A percentile compares a stretch with the other conserved stretches of the same genome.
Evolutionary conservation across 2,329 filamentous ascomycete genomes (phyloP).

Genomic region (Thyridium curvatum): DNA sequence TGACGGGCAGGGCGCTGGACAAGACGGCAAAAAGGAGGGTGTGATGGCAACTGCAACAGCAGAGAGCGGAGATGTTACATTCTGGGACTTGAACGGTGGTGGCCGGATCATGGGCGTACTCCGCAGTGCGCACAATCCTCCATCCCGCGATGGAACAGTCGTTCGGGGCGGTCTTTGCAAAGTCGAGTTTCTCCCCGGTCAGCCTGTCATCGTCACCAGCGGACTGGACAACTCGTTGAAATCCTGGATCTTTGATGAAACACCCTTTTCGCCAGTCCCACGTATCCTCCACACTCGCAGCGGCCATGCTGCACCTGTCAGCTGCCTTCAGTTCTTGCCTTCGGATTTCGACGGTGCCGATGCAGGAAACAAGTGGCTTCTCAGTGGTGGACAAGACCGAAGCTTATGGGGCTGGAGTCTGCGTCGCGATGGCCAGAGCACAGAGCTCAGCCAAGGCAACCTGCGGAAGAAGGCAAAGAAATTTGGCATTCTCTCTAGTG

Average conservation of each 20-base stretch:
- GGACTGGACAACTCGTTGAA: slow-evolving; percentile 91
- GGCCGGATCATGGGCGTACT: slow-evolving; percentile 82
- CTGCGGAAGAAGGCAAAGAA: slow-evolving; percentile 88
- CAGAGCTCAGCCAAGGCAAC: slow-evolving; percentile 86
- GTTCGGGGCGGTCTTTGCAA: slow-evolving; percentile 76
- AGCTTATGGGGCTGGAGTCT: slow-evolving; percentile 97
- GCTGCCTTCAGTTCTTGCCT: slow-evolving; percentile 76
- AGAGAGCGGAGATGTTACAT: slow-evolving; percentile 78
- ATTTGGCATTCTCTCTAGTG: slow-evolving; percentile 60
- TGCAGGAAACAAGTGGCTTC: slow-evolving; percentile 83
- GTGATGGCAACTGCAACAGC: slow-evolving; percentile 89
- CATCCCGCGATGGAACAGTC: slow-evolving; percentile 44
- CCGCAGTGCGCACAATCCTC: slow-evolving; percentile 80
- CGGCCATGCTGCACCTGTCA: slow-evolving; percentile 84
- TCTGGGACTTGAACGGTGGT: slow-evolving; percentile 92
- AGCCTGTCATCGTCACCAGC: slow-evolving; percentile 84
- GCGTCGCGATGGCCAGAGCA: slow-evolving; percentile 87
- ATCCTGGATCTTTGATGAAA: slow-evolving; percentile 94
- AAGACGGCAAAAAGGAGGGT: slow-evolving; percentile 77
- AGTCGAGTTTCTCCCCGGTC: slow-evolving; percentile 81
- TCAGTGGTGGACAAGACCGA: slow-evolving; percentile 83
- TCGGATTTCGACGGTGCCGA: slow-evolving; percentile 86
- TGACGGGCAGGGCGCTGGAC: slow-evolving; percentile 80
- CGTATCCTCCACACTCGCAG: slow-evolving; percentile 79
- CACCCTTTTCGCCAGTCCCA: slow-evolving; percentile 80